These are phyloP conservation scores for Eucalyptus virginea DNA, from an alignment of 345 rosid species.

Conservation along the genomic window DNA sequence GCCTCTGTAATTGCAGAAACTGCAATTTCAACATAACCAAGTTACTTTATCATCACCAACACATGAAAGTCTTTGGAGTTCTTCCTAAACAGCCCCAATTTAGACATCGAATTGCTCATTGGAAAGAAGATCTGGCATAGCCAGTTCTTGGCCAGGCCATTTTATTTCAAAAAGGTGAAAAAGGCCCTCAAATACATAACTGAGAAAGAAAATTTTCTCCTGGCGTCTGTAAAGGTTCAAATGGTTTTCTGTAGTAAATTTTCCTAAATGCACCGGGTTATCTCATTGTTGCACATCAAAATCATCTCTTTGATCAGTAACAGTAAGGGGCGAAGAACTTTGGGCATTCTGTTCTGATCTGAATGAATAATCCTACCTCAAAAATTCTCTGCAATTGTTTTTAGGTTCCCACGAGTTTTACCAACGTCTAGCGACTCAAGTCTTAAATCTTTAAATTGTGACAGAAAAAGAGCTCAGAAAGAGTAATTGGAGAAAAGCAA, in stretches of 20 bases:
- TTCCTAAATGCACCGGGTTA: background rate
- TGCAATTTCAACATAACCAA: background rate
- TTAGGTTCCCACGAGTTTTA: background rate
- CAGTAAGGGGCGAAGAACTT: background rate
- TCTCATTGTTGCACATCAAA: background rate
- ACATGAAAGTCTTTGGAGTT: background rate
- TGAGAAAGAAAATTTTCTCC: background rate
- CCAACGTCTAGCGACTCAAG: background rate
- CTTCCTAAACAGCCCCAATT: background rate
- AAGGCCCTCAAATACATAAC: background rate
- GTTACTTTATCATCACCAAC: background rate
- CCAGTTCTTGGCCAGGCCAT: background rate
- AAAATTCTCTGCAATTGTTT: background rate
- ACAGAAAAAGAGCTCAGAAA: background rate
- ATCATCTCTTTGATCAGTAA: background rate
- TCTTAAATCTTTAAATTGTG: background rate
- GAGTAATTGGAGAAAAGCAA: background rate
- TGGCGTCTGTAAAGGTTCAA: background rate
- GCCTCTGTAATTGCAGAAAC: background rate
- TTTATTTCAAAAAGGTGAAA: background rate
- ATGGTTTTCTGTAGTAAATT: background rate
- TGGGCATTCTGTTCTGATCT: background rate
- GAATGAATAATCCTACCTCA: background rate
- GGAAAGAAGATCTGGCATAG: background rate
- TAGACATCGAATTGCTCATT: background rate